Evolutionary conservation across 2,329 filamentous ascomycete genomes (phyloP).

Genomic region (Xenoacremonium recifei): DNA sequence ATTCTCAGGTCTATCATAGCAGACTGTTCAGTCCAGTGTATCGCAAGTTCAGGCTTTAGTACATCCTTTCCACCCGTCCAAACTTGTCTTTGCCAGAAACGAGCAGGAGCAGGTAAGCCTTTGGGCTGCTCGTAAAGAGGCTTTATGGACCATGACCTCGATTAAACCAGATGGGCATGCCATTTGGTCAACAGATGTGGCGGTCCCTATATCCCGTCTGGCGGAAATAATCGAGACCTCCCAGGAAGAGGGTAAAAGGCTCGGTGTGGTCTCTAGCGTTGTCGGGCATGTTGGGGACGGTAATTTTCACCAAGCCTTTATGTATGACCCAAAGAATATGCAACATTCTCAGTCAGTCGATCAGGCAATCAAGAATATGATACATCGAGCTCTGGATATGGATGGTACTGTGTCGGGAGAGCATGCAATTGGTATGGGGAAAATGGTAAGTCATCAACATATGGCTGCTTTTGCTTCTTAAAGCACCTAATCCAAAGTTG

Average conservation of each 20-base stretch:
- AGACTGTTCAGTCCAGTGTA: too few relatives aligned
- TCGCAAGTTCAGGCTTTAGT: too few relatives aligned
- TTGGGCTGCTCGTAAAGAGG: slow-evolving; percentile 65
- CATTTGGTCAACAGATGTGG: slow-evolving; percentile 61
- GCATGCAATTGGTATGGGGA: slow-evolving; percentile 74
- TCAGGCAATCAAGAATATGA: background rate
- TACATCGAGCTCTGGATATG: background rate
- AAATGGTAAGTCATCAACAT: slow-evolving; percentile 72
- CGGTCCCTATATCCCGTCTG: slow-evolving; percentile 67
- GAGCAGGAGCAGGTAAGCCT: slow-evolving; percentile 38
- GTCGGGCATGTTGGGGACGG: background rate
- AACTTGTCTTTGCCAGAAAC: background rate
- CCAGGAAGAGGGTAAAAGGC: background rate
- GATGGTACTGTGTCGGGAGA: slow-evolving; percentile 31
- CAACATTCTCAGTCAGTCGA: background rate
- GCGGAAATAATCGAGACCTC: slow-evolving; percentile 52
- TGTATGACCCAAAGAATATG: background rate
- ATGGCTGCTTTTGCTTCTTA: slow-evolving; percentile 45
- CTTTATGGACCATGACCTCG: slow-evolving; percentile 62
- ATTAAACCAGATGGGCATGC: slow-evolving; percentile 54
- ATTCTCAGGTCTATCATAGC: too few relatives aligned
- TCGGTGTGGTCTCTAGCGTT: background rate
- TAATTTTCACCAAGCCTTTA: background rate
- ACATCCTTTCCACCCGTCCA: too few relatives aligned
- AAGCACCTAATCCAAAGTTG: slow-evolving; percentile 6